These are phyloP conservation scores for Senecio squalidus DNA, from an alignment of 140 eudicot genomes.

Conservation along the genomic window DNA sequence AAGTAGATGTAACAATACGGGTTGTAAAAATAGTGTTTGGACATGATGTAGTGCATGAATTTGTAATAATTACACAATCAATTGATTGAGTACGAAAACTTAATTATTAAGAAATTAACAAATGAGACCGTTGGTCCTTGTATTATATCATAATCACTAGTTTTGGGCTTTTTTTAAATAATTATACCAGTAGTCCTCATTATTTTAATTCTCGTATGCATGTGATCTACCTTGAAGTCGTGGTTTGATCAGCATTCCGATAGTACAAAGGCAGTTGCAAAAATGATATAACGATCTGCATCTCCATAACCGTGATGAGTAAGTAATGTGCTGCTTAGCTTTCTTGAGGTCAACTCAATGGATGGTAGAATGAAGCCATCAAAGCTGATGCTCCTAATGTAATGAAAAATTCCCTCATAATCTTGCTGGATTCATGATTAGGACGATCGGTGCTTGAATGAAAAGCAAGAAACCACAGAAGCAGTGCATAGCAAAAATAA, in stretches of 20 bases:
- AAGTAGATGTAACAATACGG: no score
- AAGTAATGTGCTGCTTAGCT: conserved; percentile 34
- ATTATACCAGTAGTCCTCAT: no score
- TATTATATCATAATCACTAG: no score
- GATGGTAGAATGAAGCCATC: conserved; percentile 39
- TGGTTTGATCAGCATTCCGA: conserved; percentile 38
- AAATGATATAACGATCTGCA: conserved; percentile 36
- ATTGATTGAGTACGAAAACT: no score
- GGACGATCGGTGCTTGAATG: conserved; percentile 40
- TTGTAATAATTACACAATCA: no score
- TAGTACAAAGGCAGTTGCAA: conserved; percentile 32
- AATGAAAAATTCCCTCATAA: conserved; percentile 33
- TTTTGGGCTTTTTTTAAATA: no score
- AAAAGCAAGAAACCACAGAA: conserved; percentile 37
- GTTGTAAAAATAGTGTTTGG: no score
- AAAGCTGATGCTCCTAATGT: conserved; percentile 37
- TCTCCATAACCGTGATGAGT: conserved; percentile 46
- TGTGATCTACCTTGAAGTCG: conserved; percentile 29
- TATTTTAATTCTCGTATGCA: no score
- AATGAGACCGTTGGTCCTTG: no score
- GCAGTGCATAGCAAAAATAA: conserved; percentile 35
- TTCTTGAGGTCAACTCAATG: conserved; percentile 33
- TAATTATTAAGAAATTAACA: no score
- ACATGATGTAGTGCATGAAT: no score
- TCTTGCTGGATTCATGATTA: conserved; percentile 25